Evolutionary conservation across 2,329 filamentous ascomycete species (phyloP).

Genomic region (Aspergillus hortae): DNA sequence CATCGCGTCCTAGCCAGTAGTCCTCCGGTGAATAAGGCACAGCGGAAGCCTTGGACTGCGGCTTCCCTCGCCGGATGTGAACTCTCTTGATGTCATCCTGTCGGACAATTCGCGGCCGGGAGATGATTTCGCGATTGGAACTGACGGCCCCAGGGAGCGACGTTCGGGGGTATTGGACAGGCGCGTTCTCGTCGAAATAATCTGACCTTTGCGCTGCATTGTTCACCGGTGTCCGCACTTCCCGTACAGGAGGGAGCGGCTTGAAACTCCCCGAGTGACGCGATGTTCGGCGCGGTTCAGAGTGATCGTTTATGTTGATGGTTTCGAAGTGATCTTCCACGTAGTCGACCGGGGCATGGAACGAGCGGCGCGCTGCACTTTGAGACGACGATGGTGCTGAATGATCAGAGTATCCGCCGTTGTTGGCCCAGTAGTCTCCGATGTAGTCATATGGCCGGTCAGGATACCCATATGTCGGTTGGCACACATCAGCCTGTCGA

Average conservation of each 20-base stretch:
- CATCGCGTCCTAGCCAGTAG: slow-evolving; percentile 22
- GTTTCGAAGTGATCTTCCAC: slow-evolving; percentile 22
- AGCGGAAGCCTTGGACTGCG: slow-evolving; percentile 20
- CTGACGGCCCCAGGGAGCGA: slow-evolving; percentile 19
- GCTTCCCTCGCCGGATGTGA: slow-evolving; percentile 27
- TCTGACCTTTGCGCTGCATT: slow-evolving; percentile 7
- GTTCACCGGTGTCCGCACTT: slow-evolving; percentile 15
- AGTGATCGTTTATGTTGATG: slow-evolving; percentile 23
- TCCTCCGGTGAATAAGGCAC: slow-evolving; percentile 28
- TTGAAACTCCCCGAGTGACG: slow-evolving; percentile 17
- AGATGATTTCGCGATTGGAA: slow-evolving; percentile 27
- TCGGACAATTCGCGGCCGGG: slow-evolving; percentile 30
- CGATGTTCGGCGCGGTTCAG: slow-evolving; percentile 15
- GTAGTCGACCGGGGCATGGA: slow-evolving; percentile 4
- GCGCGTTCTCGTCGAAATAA: slow-evolving; percentile 1
- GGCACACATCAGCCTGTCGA: slow-evolving; percentile 5
- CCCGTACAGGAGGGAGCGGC: slow-evolving; percentile 21
- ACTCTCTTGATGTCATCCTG: slow-evolving; percentile 31
- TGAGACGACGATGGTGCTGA: slow-evolving; percentile 12
- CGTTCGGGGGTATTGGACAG: slow-evolving; percentile 19
- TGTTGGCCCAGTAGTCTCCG: slow-evolving; percentile 13
- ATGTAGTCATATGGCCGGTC: slow-evolving; percentile 13
- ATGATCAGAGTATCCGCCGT: slow-evolving; percentile 5
- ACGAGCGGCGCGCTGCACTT: slow-evolving; percentile 8
- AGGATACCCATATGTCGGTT: background rate